Conservation (phyloP, 2,329 filamentous ascomycete species). For the Pseudomassariella vexata region DNA sequence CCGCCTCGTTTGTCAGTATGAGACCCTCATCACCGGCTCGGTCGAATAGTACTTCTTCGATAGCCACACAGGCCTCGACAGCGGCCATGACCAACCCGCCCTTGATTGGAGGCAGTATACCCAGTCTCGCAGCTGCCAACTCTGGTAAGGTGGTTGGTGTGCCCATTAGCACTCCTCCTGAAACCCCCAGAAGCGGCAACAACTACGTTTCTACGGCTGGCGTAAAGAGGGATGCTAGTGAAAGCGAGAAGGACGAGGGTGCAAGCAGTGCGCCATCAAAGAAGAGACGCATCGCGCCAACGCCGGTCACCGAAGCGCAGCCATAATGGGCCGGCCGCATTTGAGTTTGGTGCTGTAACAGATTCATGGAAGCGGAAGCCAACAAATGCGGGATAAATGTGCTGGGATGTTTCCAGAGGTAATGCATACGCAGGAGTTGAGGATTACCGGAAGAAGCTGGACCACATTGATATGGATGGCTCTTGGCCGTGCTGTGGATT, state of each 20-base stretch:
- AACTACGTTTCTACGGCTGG: slow-evolving; percentile 41
- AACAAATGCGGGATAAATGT: too few relatives aligned
- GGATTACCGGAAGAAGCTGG: too few relatives aligned
- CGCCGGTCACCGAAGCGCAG: slow-evolving; percentile 37
- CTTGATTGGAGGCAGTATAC: slow-evolving; percentile 71
- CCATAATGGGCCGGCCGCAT: too few relatives aligned
- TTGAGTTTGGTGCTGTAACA: too few relatives aligned
- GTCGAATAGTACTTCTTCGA: slow-evolving; percentile 80
- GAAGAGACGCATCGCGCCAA: slow-evolving; percentile 66
- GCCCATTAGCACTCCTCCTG: slow-evolving; percentile 82
- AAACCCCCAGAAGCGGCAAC: slow-evolving; percentile 67
- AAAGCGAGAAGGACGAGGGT: slow-evolving; percentile 46
- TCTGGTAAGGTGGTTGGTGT: slow-evolving; percentile 58
- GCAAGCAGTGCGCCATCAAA: slow-evolving; percentile 47
- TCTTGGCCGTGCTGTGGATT: too few relatives aligned
- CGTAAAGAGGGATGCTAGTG: slow-evolving; percentile 51
- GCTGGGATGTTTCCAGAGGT: too few relatives aligned
- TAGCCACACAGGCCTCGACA: slow-evolving; percentile 58
- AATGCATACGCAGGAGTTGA: too few relatives aligned
- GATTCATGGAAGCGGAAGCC: too few relatives aligned
- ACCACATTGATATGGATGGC: too few relatives aligned
- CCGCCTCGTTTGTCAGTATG: slow-evolving; percentile 52
- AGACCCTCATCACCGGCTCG: slow-evolving; percentile 74
- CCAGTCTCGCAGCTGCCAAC: slow-evolving; percentile 68
- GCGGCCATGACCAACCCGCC: slow-evolving; percentile 69